Percentiles rank a stretch among this genome's conserved stretches.
Evolutionary conservation across 2,329 filamentous ascomycete species (phyloP).

Genomic region (Sordariomycetes sp.): DNA sequence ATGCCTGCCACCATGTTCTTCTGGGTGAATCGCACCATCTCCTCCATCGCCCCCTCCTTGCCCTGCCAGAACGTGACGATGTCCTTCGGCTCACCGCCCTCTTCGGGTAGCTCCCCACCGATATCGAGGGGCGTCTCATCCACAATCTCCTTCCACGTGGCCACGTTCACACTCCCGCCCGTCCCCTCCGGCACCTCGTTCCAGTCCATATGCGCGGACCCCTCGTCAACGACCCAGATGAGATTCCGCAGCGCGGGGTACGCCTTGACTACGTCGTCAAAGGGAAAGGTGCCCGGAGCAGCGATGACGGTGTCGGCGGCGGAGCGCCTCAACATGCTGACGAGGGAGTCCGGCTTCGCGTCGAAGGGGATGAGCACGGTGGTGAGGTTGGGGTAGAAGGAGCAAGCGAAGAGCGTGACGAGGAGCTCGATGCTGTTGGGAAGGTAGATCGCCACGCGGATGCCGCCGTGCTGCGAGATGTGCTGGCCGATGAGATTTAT

Average conservation of each 20-base stretch:
- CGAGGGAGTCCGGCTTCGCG: constrained; percentile 56
- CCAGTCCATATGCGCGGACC: constrained; percentile 91
- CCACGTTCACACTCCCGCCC: constrained; percentile 64
- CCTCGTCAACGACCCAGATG: constrained; percentile 87
- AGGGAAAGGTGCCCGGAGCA: constrained; percentile 75
- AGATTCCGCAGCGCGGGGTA: constrained; percentile 66
- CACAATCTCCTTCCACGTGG: constrained; percentile 89
- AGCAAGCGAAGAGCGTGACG: constrained; percentile 71
- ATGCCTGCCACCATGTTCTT: constrained; percentile 80
- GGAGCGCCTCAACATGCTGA: constrained; percentile 61
- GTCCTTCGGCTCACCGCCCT: constrained; percentile 40
- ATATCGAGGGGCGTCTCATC: constrained; percentile 53
- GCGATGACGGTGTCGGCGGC: constrained; percentile 75
- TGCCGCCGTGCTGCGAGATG: constrained; percentile 58
- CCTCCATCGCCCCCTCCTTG: constrained; percentile 38
- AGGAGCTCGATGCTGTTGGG: constrained; percentile 90
- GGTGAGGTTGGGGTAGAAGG: constrained; percentile 73
- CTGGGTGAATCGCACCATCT: constrained; percentile 75
- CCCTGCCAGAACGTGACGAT: constrained; percentile 59
- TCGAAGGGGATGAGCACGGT: constrained; percentile 81
- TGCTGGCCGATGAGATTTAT: constrained; percentile 81
- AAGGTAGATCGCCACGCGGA: constrained; percentile 78
- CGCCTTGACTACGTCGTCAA: constrained; percentile 58
- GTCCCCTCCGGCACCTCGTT: constrained; percentile 74
- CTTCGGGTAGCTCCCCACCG: constrained; percentile 52